These are phyloP conservation scores for Phaffomyces antillensis DNA, from an alignment of 805 yeast species.

Conservation along the genomic window DNA sequence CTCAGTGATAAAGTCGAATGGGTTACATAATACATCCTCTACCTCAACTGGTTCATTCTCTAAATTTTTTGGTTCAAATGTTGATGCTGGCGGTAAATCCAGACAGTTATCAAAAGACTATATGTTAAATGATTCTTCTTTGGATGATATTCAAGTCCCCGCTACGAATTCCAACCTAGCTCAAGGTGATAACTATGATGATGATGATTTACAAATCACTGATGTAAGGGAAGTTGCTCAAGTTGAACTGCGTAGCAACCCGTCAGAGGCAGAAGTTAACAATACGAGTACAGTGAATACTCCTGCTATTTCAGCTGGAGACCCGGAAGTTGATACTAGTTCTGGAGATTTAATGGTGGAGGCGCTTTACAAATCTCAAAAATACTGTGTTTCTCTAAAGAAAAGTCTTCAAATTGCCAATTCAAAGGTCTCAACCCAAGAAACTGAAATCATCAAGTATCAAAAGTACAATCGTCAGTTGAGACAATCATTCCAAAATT, in stretches of 20 bases:
- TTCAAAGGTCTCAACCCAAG: conserved; percentile 22
- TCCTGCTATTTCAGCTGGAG: neutral
- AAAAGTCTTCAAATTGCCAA: conserved; percentile 25
- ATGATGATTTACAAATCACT: conserved; percentile 34
- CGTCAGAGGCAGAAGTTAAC: neutral
- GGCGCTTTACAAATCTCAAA: conserved; percentile 33
- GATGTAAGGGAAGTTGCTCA: conserved; percentile 27
- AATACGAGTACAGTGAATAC: too few species aligned
- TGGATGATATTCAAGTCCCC: conserved; percentile 2
- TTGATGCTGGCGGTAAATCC: conserved; percentile 3
- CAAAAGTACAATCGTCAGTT: conserved; percentile 19
- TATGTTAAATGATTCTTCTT: conserved; percentile 4
- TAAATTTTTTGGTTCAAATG: conserved; percentile 3
- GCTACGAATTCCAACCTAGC: neutral
- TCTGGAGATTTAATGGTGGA: conserved; percentile 32
- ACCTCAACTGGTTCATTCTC: conserved; percentile 10
- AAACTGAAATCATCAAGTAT: conserved; percentile 17
- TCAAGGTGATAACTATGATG: conserved; percentile 7
- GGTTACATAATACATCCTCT: neutral
- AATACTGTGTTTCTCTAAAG: conserved; percentile 27
- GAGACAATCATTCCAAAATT: conserved; percentile 16
- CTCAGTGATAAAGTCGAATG: neutral
- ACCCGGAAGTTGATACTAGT: conserved; percentile 7
- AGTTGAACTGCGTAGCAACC: neutral
- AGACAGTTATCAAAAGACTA: neutral